phyloP scores from a whole-genome alignment of 768 basidiomycete species.

The Phaffia tasmanica region DNA sequence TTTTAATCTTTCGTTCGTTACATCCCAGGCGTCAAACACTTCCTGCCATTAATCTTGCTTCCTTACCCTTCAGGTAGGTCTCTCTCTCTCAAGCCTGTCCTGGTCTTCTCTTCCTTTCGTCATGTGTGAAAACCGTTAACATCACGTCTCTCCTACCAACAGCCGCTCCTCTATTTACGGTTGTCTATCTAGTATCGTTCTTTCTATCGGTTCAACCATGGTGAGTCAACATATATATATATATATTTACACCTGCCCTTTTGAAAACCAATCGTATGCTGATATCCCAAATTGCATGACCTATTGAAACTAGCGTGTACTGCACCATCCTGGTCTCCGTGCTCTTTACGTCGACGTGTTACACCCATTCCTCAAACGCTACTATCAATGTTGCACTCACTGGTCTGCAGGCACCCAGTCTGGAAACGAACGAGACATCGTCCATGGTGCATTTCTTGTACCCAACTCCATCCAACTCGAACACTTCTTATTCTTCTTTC shows the following conservation, averaged over 20 bases:
- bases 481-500: not conserved
- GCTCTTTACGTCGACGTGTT: conserved; percentile 11
- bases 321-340: conserved; percentile 13
- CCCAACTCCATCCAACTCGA: not conserved
- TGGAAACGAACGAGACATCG: not conserved
- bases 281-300: not conserved
- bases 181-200: conserved; percentile 11
- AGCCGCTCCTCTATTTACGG: conserved; percentile 13
- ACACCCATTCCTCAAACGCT: conserved; percentile 4
- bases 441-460: not conserved
- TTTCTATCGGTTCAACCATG: conserved; percentile 8
- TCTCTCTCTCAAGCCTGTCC: no score
- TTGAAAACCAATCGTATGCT: not conserved
- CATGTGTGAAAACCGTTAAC: no score
- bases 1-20: not conserved
- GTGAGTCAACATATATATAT: not conserved
- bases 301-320: conserved; percentile 2
- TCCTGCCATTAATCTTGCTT: conserved; percentile 10
- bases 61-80: conserved; percentile 1
- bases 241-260: not conserved
- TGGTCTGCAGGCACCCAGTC: not conserved
- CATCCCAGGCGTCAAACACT: conserved; percentile 12
- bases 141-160: not conserved
- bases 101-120: no score
- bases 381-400: not conserved